These are phyloP conservation scores for Phytomonas sp. DNA, from an alignment of 208 protist species.

Conservation along the genomic window DNA sequence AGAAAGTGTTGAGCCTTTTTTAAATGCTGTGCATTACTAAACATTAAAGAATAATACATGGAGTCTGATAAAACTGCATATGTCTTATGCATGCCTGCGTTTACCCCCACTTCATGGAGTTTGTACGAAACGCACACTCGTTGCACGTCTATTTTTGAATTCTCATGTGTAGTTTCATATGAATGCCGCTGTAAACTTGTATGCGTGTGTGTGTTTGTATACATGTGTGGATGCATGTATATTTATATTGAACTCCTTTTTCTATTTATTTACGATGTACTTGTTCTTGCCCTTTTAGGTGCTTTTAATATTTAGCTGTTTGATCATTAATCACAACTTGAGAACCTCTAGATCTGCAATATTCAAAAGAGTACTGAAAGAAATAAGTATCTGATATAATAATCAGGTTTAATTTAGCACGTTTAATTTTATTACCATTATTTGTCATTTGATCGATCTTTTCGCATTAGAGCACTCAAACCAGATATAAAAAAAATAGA, in stretches of 20 bases:
- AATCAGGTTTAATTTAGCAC: background rate
- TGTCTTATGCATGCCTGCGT: background rate
- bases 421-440: conserved; percentile 18
- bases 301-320: conserved; percentile 1
- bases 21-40: background rate
- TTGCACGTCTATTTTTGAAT: background rate
- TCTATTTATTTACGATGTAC: conserved; percentile 7
- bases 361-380: conserved; percentile 4
- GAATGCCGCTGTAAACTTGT: background rate
- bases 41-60: background rate
- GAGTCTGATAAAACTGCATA: background rate
- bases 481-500: too few species aligned
- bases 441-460: too few species aligned
- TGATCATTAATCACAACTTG: background rate
- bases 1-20: background rate
- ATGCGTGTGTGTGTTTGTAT: background rate
- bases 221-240: background rate
- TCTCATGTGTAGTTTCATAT: background rate
- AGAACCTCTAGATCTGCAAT: conserved; percentile 8
- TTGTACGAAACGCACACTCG: background rate
- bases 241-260: background rate
- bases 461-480: too few species aligned
- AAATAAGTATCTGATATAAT: background rate
- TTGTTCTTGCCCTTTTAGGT: background rate
- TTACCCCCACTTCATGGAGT: background rate